phyloP scores from a whole-genome alignment of 116 monocot genomes.

The Posidonia oceanica region DNA sequence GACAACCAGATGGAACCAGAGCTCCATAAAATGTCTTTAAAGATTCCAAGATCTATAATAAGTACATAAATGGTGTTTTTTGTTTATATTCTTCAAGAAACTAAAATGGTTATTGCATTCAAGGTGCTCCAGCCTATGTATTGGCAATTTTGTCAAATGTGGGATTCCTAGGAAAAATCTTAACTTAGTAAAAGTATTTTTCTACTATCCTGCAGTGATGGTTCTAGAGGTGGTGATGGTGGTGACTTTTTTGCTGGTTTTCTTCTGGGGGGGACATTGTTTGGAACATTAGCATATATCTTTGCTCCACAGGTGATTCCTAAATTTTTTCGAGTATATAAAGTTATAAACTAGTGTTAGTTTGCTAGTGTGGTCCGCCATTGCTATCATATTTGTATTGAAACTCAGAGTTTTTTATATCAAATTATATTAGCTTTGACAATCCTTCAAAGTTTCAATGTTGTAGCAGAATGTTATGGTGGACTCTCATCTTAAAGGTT shows the following conservation, averaged over 20 bases:
- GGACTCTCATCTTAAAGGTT: too few relatives aligned
- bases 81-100: neutral
- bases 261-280: slow-evolving; percentile 65
- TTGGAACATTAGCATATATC: slow-evolving; percentile 66
- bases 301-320: slow-evolving; percentile 74
- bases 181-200: neutral
- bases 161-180: neutral
- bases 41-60: too few relatives aligned
- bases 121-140: neutral
- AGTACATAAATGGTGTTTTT: too few relatives aligned
- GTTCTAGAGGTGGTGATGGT: slow-evolving; percentile 34
- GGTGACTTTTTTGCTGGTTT: slow-evolving; percentile 78
- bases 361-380: neutral
- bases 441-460: too few relatives aligned
- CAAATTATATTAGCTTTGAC: too few relatives aligned
- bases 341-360: neutral
- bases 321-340: neutral
- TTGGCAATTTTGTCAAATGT: neutral
- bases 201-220: slow-evolving; percentile 23
- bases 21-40: too few relatives aligned
- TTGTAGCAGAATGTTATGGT: too few relatives aligned
- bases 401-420: too few relatives aligned
- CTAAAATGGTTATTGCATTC: neutral
- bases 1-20: too few relatives aligned
- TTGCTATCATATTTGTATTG: neutral